A percentile compares a stretch with the other conserved stretches of the same genome.
These are phyloP conservation scores for Fagus crenata DNA, from an alignment of 306 rosid species.

Conservation along the genomic window DNA sequence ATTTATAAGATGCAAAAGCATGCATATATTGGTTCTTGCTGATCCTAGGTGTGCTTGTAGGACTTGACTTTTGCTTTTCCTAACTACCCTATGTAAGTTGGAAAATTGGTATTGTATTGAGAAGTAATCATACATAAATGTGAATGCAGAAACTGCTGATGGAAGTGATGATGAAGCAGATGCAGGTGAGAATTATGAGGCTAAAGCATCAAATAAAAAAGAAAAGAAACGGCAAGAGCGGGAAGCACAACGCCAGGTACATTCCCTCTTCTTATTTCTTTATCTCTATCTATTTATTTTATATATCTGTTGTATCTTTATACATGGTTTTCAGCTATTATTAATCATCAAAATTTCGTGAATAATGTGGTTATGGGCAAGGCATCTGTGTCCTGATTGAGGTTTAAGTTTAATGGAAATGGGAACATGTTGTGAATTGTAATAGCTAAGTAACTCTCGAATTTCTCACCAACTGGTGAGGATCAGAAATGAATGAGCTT, in stretches of 20 bases:
- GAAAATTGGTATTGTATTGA: constrained; percentile 22
- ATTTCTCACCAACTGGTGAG: constrained; percentile 9
- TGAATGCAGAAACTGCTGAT: constrained; percentile 56
- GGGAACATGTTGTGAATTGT: not conserved
- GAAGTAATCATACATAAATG: constrained; percentile 2
- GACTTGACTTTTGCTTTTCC: not conserved
- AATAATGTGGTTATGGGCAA: not conserved
- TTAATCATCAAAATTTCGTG: not conserved
- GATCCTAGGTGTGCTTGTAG: not conserved
- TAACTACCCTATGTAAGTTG: constrained; percentile 5
- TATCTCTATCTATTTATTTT: not conserved
- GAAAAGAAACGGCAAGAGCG: constrained; percentile 88
- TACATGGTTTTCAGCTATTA: not conserved
- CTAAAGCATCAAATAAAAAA: constrained; percentile 60
- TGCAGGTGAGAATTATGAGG: constrained; percentile 56
- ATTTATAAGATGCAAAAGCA: not conserved
- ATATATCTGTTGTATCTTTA: not conserved
- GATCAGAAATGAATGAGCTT: constrained; percentile 17
- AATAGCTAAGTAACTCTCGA: constrained; percentile 10
- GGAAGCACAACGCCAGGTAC: constrained; percentile 85
- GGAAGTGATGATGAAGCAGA: constrained; percentile 74
- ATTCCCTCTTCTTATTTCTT: not conserved
- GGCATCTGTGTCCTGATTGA: no score
- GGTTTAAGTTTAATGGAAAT: not conserved
- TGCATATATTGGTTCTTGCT: not conserved